phyloP scores from a whole-genome alignment of 2,329 filamentous ascomycete species.

The Monilinia aucupariae region DNA sequence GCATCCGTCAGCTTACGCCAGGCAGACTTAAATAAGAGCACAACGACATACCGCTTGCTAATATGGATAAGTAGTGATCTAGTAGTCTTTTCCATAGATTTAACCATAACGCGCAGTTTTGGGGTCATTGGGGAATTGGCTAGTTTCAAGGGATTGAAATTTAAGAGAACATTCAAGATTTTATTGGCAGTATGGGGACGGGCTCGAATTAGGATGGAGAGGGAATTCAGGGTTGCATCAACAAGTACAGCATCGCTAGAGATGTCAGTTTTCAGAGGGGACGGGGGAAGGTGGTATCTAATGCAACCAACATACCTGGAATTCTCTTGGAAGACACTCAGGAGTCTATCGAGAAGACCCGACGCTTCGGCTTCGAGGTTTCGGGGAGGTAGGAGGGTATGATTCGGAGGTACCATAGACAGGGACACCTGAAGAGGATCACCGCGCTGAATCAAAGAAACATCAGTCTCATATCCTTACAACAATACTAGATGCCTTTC shows the following conservation, averaged over 20 bases:
- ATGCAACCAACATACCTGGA: constrained; percentile 56
- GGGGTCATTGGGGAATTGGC: constrained; percentile 72
- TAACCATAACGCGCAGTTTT: constrained; percentile 73
- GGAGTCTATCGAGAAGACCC: constrained; percentile 81
- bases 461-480: constrained; percentile 18
- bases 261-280: constrained; percentile 37
- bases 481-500: constrained; percentile 33
- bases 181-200: constrained; percentile 77
- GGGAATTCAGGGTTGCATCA: constrained; percentile 84
- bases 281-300: not conserved
- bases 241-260: constrained; percentile 77
- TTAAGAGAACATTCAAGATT: constrained; percentile 77
- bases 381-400: constrained; percentile 70
- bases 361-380: constrained; percentile 90
- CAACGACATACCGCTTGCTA: constrained; percentile 59
- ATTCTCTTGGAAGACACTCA: constrained; percentile 80
- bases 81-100: constrained; percentile 92
- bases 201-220: constrained; percentile 76
- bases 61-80: constrained; percentile 79
- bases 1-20: constrained; percentile 27
- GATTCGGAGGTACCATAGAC: constrained; percentile 75
- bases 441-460: constrained; percentile 47
- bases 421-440: constrained; percentile 81
- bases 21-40: constrained; percentile 2
- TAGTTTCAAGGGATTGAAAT: constrained; percentile 84